Percentiles rank a stretch among this genome's conserved stretches.
Evolutionary conservation across 768 basidiomycete genomes (phyloP).

Genomic region (Tricholoma hemisulphureum): DNA sequence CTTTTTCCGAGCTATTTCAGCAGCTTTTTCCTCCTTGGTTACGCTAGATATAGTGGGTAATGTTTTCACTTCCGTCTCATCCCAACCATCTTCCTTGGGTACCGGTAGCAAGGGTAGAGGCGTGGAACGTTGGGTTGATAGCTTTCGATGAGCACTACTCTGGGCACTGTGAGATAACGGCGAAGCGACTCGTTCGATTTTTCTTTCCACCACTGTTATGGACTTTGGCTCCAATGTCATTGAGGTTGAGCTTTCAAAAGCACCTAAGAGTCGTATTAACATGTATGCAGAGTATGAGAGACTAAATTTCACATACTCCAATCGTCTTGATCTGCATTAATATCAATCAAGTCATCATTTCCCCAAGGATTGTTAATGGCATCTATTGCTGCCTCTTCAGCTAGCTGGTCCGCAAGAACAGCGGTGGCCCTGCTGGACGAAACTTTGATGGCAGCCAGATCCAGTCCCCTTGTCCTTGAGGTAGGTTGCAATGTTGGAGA

Average conservation of each 20-base stretch:
- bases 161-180: not conserved
- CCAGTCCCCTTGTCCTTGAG: slow-evolving; percentile 58
- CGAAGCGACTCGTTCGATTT: slow-evolving; percentile 1
- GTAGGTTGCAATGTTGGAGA: slow-evolving; percentile 18
- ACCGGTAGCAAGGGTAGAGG: slow-evolving; percentile 20
- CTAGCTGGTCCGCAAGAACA: slow-evolving; percentile 51
- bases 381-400: slow-evolving; percentile 48
- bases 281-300: not conserved
- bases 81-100: slow-evolving; percentile 12
- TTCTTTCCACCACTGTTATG: not conserved
- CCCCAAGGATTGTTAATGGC: slow-evolving; percentile 64
- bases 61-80: slow-evolving; percentile 11
- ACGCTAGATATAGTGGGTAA: slow-evolving; percentile 35
- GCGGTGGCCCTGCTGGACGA: slow-evolving; percentile 32
- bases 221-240: slow-evolving; percentile 20
- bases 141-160: not conserved
- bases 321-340: slow-evolving; percentile 89
- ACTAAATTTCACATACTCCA: slow-evolving; percentile 68
- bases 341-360: slow-evolving; percentile 82
- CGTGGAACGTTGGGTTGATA: slow-evolving; percentile 13
- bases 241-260: slow-evolving; percentile 66
- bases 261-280: slow-evolving; percentile 42
- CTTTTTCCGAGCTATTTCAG: slow-evolving; percentile 87
- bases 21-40: slow-evolving; percentile 84
- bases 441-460: slow-evolving; percentile 60